Base-by-base conservation (phyloP, 176 grass and related monocot genomes). In the Oryza glaberrima region DNA sequence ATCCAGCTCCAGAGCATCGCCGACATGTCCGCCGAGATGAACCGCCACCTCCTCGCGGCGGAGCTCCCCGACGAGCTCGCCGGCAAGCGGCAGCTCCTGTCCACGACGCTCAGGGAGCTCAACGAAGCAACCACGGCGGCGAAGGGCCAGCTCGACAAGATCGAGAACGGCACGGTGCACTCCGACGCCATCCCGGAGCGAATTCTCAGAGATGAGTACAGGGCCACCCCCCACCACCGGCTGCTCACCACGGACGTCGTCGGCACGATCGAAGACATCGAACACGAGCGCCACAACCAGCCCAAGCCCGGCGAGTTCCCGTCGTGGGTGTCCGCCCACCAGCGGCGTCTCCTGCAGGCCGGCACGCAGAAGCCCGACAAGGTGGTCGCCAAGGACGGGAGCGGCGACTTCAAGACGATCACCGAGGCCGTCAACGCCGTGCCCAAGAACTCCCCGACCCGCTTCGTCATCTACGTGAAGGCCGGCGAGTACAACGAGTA, bases 401-500 rank as follows among this genome's bases (percentile, higher is more conserved):
- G 93, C 64, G 93, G 96, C 19, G 20, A 82, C 81, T 99, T 94
- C 74, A 99, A 94, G 78, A 94, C 85, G 83, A 99, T 99, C 79
- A 91, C 47, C 61, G 91, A 86, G 45, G 93, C 96, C 77, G 13
- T 99, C 32, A 72, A 82, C 47, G 66, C 91, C 28, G 64, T 80
- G 17, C 93, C 96, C 30, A 90, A 89, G 83, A 35, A 25, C 2
- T 69, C 54, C 34, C 14, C 61, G 2, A 81, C 77, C 0, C 88
- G 96, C 26, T 96, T 88, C 79, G 90, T 90, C 77, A 98, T 98
- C 88, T 94, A 94, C 78, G 93, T 98, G 15, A 98, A 98, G 93
- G 86, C 90, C 30, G 96, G 96, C n/a, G 36, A 81, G 19, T 98
- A 98, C 82, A 79, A 96, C 15, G 96, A 98, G 88, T 87, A 88